phyloP scores from a whole-genome alignment of 768 basidiomycete species.

The Russula sp. region DNA sequence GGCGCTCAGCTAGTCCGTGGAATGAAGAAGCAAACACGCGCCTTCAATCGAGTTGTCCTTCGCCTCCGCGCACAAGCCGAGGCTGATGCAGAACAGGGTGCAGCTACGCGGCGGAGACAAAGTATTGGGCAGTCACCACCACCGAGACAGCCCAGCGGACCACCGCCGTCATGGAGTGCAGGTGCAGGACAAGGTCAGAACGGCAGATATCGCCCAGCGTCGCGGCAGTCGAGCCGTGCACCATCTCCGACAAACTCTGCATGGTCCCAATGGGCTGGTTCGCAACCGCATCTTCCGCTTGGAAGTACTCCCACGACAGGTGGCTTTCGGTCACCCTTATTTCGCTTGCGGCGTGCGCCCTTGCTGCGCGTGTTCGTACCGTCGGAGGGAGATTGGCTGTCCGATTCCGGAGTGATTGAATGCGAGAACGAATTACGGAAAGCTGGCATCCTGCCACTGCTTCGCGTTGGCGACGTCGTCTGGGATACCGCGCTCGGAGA shows the following conservation, averaged over 20 bases:
- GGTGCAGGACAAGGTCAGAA: conserved; percentile 17
- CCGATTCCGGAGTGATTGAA: conserved; percentile 71
- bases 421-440: conserved; percentile 76
- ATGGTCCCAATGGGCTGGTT: conserved; percentile 39
- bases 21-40: conserved; percentile 57
- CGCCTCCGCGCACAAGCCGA: conserved; percentile 78
- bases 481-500: conserved; percentile 87
- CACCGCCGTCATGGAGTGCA: conserved; percentile 21
- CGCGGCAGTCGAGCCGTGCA: conserved; percentile 52
- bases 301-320: conserved; percentile 6
- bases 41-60: conserved; percentile 75
- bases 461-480: conserved; percentile 75
- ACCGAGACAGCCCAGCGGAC: conserved; percentile 10
- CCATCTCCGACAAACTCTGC: conserved; percentile 55
- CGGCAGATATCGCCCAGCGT: conserved; percentile 26
- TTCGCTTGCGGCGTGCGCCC: conserved; percentile 65
- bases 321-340: conserved; percentile 63
- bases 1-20: conserved; percentile 41
- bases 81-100: conserved; percentile 36
- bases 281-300: conserved; percentile 26
- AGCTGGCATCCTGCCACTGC: conserved; percentile 54
- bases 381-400: conserved; percentile 82
- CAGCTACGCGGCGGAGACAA: conserved; percentile 12
- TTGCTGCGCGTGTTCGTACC: conserved; percentile 79
- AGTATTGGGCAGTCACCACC: conserved; percentile 16